phyloP scores from a whole-genome alignment of 2,329 filamentous ascomycete genomes.

The Trichoderma koningiopsis region DNA sequence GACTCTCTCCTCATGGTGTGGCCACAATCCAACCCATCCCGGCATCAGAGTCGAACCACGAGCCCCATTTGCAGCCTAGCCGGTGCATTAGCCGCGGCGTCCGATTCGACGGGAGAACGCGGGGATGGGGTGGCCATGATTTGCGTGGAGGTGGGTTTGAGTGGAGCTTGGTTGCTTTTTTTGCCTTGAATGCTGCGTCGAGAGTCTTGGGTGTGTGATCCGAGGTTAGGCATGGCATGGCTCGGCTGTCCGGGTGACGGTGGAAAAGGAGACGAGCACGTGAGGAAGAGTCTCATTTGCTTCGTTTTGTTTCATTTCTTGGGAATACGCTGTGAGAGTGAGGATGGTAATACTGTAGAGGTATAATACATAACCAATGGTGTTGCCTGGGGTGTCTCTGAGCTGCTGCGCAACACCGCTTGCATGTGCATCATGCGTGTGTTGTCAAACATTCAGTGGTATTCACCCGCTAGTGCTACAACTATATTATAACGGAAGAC shows the following conservation, averaged over 20 bases:
- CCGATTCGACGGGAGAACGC: conserved; percentile 24
- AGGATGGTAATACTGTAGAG: background rate
- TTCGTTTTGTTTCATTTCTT: background rate
- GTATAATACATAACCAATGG: background rate
- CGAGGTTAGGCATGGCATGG: conserved; percentile 7
- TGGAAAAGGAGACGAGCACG: background rate
- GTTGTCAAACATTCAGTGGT: background rate
- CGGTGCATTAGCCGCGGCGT: conserved; percentile 13
- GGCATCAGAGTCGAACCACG: conserved; percentile 10
- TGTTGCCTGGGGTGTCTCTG: background rate
- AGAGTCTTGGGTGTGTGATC: background rate
- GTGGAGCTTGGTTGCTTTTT: background rate
- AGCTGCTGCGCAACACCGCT: background rate
- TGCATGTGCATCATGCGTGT: conserved; percentile 7
- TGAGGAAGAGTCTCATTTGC: background rate
- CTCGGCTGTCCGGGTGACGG: background rate
- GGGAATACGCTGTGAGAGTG: background rate
- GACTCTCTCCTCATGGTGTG: background rate
- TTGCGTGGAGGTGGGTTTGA: background rate
- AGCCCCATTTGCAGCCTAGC: conserved; percentile 2
- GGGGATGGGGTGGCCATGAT: conserved; percentile 6
- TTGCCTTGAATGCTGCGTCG: too few relatives aligned
- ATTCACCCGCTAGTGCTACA: background rate
- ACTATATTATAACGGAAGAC: background rate
- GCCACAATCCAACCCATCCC: background rate